A percentile compares a stretch with the other conserved stretches of the same genome.
These are phyloP conservation scores for Macrophomina tecta DNA, from an alignment of 2,329 filamentous ascomycete genomes.

Conservation along the genomic window DNA sequence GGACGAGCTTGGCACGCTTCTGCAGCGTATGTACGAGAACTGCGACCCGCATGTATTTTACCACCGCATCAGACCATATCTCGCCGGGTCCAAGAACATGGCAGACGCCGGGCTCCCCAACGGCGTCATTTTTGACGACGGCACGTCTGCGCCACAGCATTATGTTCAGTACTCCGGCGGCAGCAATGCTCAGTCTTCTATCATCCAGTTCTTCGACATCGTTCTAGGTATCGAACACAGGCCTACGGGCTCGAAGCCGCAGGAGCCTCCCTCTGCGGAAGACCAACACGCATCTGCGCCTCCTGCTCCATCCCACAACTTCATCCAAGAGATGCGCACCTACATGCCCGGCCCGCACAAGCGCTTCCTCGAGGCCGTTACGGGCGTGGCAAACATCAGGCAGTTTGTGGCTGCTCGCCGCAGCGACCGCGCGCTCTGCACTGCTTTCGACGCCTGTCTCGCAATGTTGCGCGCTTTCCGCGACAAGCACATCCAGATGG, in stretches of 20 bases:
- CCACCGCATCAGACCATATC: conserved; percentile 91
- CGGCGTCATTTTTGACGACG: conserved; percentile 87
- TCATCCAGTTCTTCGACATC: conserved; percentile 97
- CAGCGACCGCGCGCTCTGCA: conserved; percentile 68
- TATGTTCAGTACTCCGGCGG: conserved; percentile 91
- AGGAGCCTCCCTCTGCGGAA: conserved; percentile 31
- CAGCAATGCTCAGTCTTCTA: conserved; percentile 94
- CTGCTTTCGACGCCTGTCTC: conserved; percentile 91
- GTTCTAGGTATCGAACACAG: conserved; percentile 87
- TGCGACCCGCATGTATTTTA: conserved; percentile 97
- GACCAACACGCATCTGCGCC: conserved; percentile 47
- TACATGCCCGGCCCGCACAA: conserved; percentile 97
- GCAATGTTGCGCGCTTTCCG: conserved; percentile 78
- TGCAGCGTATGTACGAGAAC: conserved; percentile 91
- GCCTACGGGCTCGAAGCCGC: conserved; percentile 76
- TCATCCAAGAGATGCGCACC: conserved; percentile 93
- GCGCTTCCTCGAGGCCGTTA: conserved; percentile 83
- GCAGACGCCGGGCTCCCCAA: conserved; percentile 86
- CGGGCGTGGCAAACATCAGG: conserved; percentile 82
- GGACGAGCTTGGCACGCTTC: conserved; percentile 78
- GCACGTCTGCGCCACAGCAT: conserved; percentile 63
- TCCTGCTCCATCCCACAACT: conserved; percentile 73
- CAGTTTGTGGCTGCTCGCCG: conserved; percentile 73
- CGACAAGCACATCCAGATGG: conserved; percentile 95
- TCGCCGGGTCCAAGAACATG: conserved; percentile 98